phyloP scores from a whole-genome alignment of 768 basidiomycete genomes.

The Trametes gibbosa region DNA sequence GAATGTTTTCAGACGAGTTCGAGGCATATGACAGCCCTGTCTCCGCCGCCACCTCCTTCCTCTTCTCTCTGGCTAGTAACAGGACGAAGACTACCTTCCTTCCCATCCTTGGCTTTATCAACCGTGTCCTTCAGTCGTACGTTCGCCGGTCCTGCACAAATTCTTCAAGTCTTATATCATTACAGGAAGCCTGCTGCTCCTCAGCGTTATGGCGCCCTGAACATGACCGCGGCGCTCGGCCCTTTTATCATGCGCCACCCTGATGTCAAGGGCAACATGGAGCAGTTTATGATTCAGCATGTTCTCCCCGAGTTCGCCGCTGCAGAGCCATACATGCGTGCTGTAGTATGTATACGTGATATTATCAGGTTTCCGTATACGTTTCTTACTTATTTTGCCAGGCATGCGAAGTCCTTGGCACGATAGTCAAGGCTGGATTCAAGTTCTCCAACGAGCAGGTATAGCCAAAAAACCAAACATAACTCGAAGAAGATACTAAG shows the following conservation, averaged over 20 bases:
- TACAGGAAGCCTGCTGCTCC: slow-evolving; percentile 48
- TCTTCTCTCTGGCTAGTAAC: slow-evolving; percentile 73
- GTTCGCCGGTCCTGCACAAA: slow-evolving; percentile 26
- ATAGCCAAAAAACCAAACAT: not conserved
- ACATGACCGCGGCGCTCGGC: slow-evolving; percentile 74
- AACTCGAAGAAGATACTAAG: not conserved
- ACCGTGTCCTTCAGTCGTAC: slow-evolving; percentile 65
- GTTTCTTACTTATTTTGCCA: slow-evolving; percentile 24
- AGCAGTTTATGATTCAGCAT: slow-evolving; percentile 69
- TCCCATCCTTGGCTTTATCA: slow-evolving; percentile 76
- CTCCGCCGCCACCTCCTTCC: slow-evolving; percentile 76
- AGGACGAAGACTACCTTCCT: slow-evolving; percentile 81
- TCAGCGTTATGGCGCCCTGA: slow-evolving; percentile 82
- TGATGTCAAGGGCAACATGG: slow-evolving; percentile 73
- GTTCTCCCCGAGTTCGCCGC: slow-evolving; percentile 72
- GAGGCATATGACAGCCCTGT: slow-evolving; percentile 76
- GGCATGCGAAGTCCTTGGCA: slow-evolving; percentile 82
- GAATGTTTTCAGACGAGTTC: slow-evolving; percentile 64
- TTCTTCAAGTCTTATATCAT: not conserved
- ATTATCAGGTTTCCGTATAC: not conserved
- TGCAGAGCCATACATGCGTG: slow-evolving; percentile 69
- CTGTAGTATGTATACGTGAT: slow-evolving; percentile 51
- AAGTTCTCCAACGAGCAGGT: slow-evolving; percentile 67
- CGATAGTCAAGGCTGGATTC: slow-evolving; percentile 67
- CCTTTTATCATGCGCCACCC: slow-evolving; percentile 84